Base-by-base conservation (phyloP, 192 early-diverging fungal genomes). In the Chytriomyces hyalinus region DNA sequence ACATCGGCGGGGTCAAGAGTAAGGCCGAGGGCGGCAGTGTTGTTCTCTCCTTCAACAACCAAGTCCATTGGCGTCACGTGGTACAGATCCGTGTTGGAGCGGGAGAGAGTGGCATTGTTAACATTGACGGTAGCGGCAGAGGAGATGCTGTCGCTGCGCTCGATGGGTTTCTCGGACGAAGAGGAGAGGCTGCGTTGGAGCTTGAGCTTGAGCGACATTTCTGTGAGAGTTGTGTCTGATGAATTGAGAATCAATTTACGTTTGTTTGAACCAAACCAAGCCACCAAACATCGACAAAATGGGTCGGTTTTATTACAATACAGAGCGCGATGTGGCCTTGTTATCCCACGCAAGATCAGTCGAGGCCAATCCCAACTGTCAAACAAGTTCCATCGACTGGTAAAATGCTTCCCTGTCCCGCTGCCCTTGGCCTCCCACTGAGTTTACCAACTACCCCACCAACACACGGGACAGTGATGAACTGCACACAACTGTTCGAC, bases 1-100 rank as follows among this genome's bases (percentile, higher is more conserved):
- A 67, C 66, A 47, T 67, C 66, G 66, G 66, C 66, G 11, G 66
- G 66, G 0, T 67, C 66, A 43, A 67, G 44, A 17, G 13, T 28
- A 8, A 67, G 15, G 4, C 66, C 66, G 24, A 67, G 66, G 47
- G 66, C 66, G 4, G 46, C 66, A 43, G 66, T 67, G 44, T 67
- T 67, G 66, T 8, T 24, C 28, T 67, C 66, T 8, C 43, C 15
- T 0, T 67, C 66, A 13, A 67, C 15, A 15, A 43, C 36, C 3
- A 7, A 15, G 43, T 20, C 11, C 47, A 51, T 17, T 28, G 24
- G 15, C 48, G 70, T 48, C 7, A n/a, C 22, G 20, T 46, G 6
- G 71, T 62, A 62, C 59, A 73, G 6, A 4, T 45, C 49, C 1
- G 17, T 62, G 59, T 17, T 59, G 8, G 69, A 10, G n/a, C n/a